Evolutionary conservation across 352 stramenopile genomes (phyloP), one percentile per base, ranked within the genome.

Genomic region (Albugo candida): DNA sequence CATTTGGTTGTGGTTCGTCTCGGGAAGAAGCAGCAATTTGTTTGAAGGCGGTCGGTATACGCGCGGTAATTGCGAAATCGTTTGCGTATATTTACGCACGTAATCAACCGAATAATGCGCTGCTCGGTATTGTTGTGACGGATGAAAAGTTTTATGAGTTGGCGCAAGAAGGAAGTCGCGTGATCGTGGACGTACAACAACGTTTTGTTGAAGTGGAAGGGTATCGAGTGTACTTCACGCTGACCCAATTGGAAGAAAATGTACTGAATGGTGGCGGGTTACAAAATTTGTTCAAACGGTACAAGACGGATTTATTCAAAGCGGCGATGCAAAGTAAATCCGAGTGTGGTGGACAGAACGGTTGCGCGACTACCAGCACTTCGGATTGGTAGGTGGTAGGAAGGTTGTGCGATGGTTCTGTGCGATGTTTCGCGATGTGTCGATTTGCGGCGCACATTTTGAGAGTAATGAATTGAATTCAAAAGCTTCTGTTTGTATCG

Each of bases 51-150:
- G 60, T 83, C 1, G 74, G 74, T 36, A 66, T 87, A 17, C 67
- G 84, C 55, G 74, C 74, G 6, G 74, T 87, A 39, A 87, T 87
- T 42, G 74, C 74, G 53, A 84, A 84, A 56, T 87, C 74, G 46
- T 87, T 87, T 54, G 74, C 74, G 19, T 87, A 87, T 58, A 87
- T 87, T 44, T 87, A 87, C 59, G 71, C 74, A 10, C 69, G 74
- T 34, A 87, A 87, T 63, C 74, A 87, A 56, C 71, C 71, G 36
- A 87, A 87, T 63, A 87, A 87, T 37, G 74, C 74, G 31, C 58
- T 87, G 48, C 48, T 87, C 51, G 74, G 74, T 16, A 84, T 87
- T 49, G 66, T 84, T 42, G 70, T 87, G 49, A 84, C 71, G 18
- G 71, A 87, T 52, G 71, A 83, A 36, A 73, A 70, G 51, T 87